Base-by-base conservation (phyloP, 1,284 basidiomycete species). In the Ceratobasidium sp. region DNA sequence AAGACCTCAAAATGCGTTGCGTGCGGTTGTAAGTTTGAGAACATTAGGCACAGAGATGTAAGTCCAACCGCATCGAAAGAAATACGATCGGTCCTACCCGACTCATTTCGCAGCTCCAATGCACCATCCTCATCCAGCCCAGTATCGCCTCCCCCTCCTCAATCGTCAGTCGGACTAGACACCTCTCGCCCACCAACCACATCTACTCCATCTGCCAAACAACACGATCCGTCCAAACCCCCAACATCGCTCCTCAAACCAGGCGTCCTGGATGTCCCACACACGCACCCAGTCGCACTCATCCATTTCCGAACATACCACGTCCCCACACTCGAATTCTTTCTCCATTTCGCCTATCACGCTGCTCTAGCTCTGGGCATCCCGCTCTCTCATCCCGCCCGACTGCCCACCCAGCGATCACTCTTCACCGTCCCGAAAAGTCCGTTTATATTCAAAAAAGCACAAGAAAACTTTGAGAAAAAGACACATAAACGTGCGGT, bases 381-480 rank as follows among this genome's bases (percentile, higher is more conserved):
- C 59, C 94, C 97, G 0, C 85, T 89, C 21, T 90, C 92, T 6
- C 85, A 86, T 14, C 85, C 90, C 1, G 87, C 86, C 1, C 81
- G 82, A 1, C 87, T 98, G 0, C 96, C 96, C 0, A 93, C 88
- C 1, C 86, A 90, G 76, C 90, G 91, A 28, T 85, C 87, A 8
- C 83, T 98, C 9, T 95, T 93, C 89, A 98, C 97, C 0, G 96
- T 98, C 14, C 86, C 88, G 10, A 88, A 91, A 52, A 88, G 89
- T 2, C 96, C 96, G 2, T 98, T 98, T 80, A 91, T 90, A 8
- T 92, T 97, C 82, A 99, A 99, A 80, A 98, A 97, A 82, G 85
- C 87, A 23, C 96, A 98, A 82, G 96, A 99, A 83, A 98, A 98
- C 83, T 99, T 98, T 80, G 91, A 95, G 81, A 83, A 94, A 36